Evolutionary conservation across 768 basidiomycete genomes (phyloP).

Genomic region (Boletus subcaerulescens): DNA sequence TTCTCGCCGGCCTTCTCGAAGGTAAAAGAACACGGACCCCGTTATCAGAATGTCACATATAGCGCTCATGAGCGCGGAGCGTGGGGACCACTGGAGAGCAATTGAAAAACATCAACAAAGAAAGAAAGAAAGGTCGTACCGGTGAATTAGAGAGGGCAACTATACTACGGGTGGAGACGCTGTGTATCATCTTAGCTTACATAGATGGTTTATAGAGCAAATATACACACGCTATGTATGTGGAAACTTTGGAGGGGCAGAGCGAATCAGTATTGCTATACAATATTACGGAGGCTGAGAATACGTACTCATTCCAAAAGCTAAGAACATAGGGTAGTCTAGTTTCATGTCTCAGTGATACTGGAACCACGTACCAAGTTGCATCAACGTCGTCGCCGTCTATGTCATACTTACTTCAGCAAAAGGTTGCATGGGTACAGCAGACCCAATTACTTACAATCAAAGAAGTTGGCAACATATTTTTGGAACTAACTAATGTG

Average conservation of each 20-base stretch:
- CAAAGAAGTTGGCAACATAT: not conserved
- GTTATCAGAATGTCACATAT: conserved; percentile 17
- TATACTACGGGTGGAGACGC: not conserved
- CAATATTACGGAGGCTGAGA: too few relatives aligned
- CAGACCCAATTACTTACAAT: not conserved
- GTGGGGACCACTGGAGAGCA: conserved; percentile 10
- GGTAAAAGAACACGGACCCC: conserved; percentile 20
- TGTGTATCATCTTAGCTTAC: not conserved
- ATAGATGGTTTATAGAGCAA: too few relatives aligned
- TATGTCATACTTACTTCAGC: not conserved
- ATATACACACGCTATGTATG: not conserved
- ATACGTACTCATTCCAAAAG: conserved; percentile 5
- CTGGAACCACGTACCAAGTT: conserved; percentile 1
- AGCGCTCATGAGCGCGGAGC: conserved; percentile 27
- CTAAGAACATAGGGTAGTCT: not conserved
- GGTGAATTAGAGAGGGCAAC: not conserved
- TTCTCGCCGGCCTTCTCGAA: conserved; percentile 13
- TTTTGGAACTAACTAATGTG: conserved; percentile 2
- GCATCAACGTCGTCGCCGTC: not conserved
- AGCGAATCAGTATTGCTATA: not conserved
- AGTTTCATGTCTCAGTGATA: not conserved
- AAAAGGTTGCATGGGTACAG: not conserved
- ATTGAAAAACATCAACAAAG: not conserved
- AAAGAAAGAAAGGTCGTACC: not conserved
- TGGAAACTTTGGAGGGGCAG: not conserved